A percentile compares a stretch with the other conserved stretches of the same genome.
Evolutionary conservation across 2,329 filamentous ascomycete genomes (phyloP).

Genomic region (Cladophialophora chaetospira): DNA sequence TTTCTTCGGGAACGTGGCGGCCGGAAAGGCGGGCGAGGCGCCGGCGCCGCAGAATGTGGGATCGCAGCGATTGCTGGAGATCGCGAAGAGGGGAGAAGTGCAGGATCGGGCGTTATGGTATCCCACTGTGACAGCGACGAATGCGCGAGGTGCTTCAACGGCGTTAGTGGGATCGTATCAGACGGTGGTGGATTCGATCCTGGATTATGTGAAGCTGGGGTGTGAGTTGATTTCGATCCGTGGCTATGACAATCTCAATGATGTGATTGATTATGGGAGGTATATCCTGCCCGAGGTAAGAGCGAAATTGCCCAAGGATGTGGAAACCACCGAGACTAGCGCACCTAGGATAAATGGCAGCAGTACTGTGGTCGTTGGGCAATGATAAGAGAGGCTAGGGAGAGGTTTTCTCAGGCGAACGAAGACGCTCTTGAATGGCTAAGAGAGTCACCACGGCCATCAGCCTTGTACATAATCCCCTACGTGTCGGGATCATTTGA

Average conservation of each 20-base stretch:
- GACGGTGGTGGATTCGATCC: constrained; percentile 56
- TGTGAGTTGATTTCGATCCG: constrained; percentile 62
- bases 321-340: constrained; percentile 19
- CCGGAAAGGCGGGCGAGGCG: constrained; percentile 38
- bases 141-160: constrained; percentile 61
- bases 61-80: constrained; percentile 60
- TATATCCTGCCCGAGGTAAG: constrained; percentile 57
- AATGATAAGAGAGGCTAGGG: no score
- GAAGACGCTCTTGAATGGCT: no score
- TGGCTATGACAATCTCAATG: constrained; percentile 63
- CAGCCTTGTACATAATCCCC: no score
- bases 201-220: constrained; percentile 61
- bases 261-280: constrained; percentile 61
- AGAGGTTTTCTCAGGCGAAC: no score
- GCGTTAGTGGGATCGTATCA: constrained; percentile 59
- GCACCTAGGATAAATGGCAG: not conserved
- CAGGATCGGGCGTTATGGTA: constrained; percentile 66
- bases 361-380: not conserved
- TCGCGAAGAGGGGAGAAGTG: constrained; percentile 54
- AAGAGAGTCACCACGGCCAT: no score
- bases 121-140: constrained; percentile 63
- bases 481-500: no score
- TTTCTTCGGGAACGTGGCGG: constrained; percentile 16
- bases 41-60: constrained; percentile 59
- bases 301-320: constrained; percentile 37